phyloP scores from a whole-genome alignment of 2,329 filamentous ascomycete species.

The Aspergillus felis region DNA sequence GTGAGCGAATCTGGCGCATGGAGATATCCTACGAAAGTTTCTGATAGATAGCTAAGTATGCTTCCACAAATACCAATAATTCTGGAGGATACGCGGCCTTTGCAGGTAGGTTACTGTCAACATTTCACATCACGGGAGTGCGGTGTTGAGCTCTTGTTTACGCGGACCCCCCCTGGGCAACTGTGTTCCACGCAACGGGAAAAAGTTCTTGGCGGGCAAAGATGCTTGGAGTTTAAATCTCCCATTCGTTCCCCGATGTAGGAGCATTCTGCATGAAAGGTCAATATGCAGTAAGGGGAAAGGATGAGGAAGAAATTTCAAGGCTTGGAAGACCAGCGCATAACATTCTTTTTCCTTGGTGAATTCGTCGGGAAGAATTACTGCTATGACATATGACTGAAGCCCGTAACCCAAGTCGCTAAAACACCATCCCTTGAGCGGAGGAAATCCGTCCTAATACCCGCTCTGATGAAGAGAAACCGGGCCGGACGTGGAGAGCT shows the following conservation, averaged over 20 bases:
- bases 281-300: background rate
- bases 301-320: background rate
- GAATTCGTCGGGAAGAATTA: background rate
- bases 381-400: slow-evolving; percentile 6
- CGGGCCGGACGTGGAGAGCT: background rate
- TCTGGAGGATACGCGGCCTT: too few species aligned
- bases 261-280: background rate
- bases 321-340: background rate
- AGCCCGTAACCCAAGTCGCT: background rate
- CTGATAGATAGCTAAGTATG: background rate
- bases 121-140: slow-evolving; percentile 1
- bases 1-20: background rate
- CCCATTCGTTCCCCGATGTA: slow-evolving; percentile 3
- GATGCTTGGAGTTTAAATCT: slow-evolving; percentile 1
- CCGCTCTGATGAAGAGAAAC: background rate
- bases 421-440: background rate
- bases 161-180: slow-evolving; percentile 5
- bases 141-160: background rate
- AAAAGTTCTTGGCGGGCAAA: slow-evolving; percentile 3
- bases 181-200: slow-evolving; percentile 5
- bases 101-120: background rate
- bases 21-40: background rate
- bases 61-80: too few species aligned
- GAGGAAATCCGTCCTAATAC: background rate
- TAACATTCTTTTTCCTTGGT: background rate